Evolutionary conservation across 495 filamentous ascomycete genomes (phyloP).

Genomic region (Podospora didyma): DNA sequence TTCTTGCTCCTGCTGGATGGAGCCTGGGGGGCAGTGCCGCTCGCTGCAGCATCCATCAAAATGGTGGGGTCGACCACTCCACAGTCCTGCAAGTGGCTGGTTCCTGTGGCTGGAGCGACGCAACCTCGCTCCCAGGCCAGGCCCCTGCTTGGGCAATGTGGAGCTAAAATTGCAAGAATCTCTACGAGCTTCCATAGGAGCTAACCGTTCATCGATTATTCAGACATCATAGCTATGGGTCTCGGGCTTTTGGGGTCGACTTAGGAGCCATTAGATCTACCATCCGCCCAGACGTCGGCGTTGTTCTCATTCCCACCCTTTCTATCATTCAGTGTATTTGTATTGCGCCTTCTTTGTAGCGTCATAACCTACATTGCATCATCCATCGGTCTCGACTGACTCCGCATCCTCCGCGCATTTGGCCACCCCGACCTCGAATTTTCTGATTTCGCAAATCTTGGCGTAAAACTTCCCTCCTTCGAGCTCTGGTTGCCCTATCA

Average conservation of each 20-base stretch:
- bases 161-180: conserved; percentile 14
- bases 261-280: conserved; percentile 10
- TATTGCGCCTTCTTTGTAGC: not conserved
- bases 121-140: not conserved
- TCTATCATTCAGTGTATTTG: conserved; percentile 14
- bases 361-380: not conserved
- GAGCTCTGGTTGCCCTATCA: not conserved
- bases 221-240: conserved; percentile 16
- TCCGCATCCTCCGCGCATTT: not conserved
- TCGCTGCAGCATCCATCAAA: not conserved
- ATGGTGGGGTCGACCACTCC: not conserved
- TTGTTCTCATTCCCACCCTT: not conserved
- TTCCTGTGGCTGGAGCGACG: not conserved
- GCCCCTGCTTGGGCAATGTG: not conserved
- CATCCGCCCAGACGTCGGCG: conserved; percentile 1
- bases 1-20: not conserved
- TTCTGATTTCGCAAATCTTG: conserved; percentile 12
- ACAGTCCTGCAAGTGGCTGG: not conserved
- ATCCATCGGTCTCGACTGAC: not conserved
- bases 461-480: conserved; percentile 19
- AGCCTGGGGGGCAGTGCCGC: not conserved
- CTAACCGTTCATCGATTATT: conserved; percentile 21
- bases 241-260: conserved; percentile 13
- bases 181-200: conserved; percentile 16
- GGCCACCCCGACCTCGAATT: not conserved